A percentile compares a stretch with the other conserved stretches of the same genome.
Evolutionary conservation across 805 yeast genomes (phyloP).

Genomic region (Peterozyma xylosa): DNA sequence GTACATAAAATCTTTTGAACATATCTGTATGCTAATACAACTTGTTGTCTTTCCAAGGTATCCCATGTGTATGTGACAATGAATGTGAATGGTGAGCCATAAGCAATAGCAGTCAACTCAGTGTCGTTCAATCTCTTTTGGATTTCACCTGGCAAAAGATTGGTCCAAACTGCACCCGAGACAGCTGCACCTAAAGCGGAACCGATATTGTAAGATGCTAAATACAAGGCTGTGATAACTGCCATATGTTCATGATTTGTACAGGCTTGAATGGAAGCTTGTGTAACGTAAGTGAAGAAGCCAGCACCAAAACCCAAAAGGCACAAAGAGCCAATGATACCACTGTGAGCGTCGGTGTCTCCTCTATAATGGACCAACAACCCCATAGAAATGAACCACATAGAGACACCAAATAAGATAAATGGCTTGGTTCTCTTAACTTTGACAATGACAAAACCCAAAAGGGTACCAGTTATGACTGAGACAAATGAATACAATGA

Average conservation of each 20-base stretch:
- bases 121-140: slow-evolving; percentile 24
- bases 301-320: slow-evolving; percentile 70
- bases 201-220: slow-evolving; percentile 55
- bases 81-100: slow-evolving; percentile 46
- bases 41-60: slow-evolving; percentile 48
- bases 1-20: slow-evolving; percentile 53
- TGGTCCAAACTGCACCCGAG: slow-evolving; percentile 70
- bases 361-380: slow-evolving; percentile 51
- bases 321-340: slow-evolving; percentile 59
- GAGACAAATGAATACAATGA: slow-evolving; percentile 60
- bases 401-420: slow-evolving; percentile 46
- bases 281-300: slow-evolving; percentile 59
- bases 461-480: slow-evolving; percentile 48
- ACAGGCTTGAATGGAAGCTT: slow-evolving; percentile 51
- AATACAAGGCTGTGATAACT: slow-evolving; percentile 46
- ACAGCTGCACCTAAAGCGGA: slow-evolving; percentile 55
- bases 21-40: slow-evolving; percentile 50
- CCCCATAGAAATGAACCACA: slow-evolving; percentile 60
- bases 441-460: slow-evolving; percentile 45
- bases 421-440: slow-evolving; percentile 50
- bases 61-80: slow-evolving; percentile 49
- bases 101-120: slow-evolving; percentile 36
- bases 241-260: slow-evolving; percentile 62
- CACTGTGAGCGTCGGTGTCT: slow-evolving; percentile 34
- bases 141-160: slow-evolving; percentile 40